Evolutionary conservation across 768 basidiomycete species (phyloP).

Genomic region (Coprinopsis cinerea): DNA sequence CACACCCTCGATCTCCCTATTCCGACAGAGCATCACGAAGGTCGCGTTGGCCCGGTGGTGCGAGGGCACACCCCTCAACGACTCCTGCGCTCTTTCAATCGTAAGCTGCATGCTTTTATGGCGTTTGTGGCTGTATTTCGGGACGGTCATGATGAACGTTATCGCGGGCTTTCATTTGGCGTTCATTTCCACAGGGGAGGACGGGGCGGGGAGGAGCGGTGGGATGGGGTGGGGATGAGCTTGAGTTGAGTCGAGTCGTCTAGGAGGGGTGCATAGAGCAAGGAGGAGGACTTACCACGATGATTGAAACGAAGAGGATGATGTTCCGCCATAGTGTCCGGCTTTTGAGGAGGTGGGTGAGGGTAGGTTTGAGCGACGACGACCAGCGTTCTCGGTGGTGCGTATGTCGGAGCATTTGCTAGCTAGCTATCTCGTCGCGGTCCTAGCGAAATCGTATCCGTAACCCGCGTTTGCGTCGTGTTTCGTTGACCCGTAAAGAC

Average conservation of each 20-base stretch:
- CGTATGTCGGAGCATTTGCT: too few species aligned
- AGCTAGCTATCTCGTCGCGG: too few species aligned
- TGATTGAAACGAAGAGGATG: not conserved
- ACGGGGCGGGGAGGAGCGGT: not conserved
- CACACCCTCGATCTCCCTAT: conserved; percentile 46
- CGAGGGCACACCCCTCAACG: not conserved
- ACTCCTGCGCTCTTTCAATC: not conserved
- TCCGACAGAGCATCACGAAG: conserved; percentile 66
- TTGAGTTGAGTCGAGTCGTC: not conserved
- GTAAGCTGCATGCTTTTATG: not conserved
- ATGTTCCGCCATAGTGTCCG: not conserved
- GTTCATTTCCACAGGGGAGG: not conserved
- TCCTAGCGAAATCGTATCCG: too few species aligned
- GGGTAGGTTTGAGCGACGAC: not conserved
- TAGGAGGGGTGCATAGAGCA: not conserved
- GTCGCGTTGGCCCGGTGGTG: conserved; percentile 56
- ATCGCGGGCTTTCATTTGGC: not conserved
- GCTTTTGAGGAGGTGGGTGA: not conserved
- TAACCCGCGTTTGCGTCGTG: too few species aligned
- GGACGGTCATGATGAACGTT: not conserved
- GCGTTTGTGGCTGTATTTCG: not conserved
- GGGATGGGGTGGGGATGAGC: not conserved
- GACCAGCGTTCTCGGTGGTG: too few species aligned
- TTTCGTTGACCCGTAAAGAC: too few species aligned
- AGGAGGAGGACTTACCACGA: not conserved